Evolutionary conservation across 441 rosid species (phyloP), one percentile per base, ranked within the genome.

Genomic region (Gossypium armourianum): DNA sequence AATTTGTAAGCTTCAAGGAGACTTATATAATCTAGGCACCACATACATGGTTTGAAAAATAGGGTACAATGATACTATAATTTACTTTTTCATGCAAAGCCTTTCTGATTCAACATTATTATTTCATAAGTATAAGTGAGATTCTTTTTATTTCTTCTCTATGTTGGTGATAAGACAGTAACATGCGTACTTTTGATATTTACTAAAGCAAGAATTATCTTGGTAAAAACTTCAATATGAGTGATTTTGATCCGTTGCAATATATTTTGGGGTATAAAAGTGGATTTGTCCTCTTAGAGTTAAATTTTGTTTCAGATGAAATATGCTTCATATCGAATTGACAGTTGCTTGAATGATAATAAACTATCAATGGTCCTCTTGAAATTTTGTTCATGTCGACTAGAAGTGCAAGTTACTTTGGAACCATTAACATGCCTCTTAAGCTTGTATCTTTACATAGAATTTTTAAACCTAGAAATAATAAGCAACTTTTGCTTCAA

Each of bases 341-440:
- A 24, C 68, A 63, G 68, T 63, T 45, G 55, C 17, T 63, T 63
- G 54, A 45, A 5, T 63, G 10, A 63, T 62, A 40, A 62, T 19
- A 19, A 62, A 62, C 53, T 17, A 40, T 20, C 9, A 62, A 40
- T 10, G 2, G 52, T 20, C 28, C 68, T 40, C 68, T 62, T 40
- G 23, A 62, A 62, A 36, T 62, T 15, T 36, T 36, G 45, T 1
- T 36, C 20, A 15, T 50, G 17, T 15, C 9, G 2, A 29, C 45
- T 29, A 60, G 1, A 60, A 29, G n/a, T 28, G n/a, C 17, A 15
- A 15, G 16, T 12, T 9, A 6, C 9, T 60, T 60, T 2, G 21
- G 45, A 29, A 52, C 56, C 56, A 52, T 5, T 52, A 52, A 52
- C 56, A 52, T 52, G 56, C 56, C 21, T 52, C 21, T 5, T 26